Evolutionary conservation across 108 stramenopile species (phyloP).

Genomic region (Cylindrotheca closterium): DNA sequence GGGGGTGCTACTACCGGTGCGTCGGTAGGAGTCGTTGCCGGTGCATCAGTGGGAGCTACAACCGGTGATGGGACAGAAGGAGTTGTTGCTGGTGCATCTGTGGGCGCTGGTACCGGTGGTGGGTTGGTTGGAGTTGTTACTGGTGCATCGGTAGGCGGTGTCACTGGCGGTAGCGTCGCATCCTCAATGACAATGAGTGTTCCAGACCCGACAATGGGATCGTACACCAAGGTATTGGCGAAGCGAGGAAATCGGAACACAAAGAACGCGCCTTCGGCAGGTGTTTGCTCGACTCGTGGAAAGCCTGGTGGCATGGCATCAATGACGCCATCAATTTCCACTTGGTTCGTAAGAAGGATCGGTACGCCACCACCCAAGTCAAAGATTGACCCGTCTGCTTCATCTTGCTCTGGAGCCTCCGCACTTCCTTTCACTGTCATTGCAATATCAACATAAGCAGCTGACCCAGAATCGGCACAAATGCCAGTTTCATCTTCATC

Average conservation of each 20-base stretch:
- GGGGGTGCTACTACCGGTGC: too few relatives aligned
- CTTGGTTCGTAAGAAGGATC: constrained; percentile 14
- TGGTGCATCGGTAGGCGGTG: too few relatives aligned
- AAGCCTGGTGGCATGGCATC: constrained; percentile 27
- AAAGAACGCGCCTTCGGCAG: constrained; percentile 7
- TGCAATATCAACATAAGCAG: constrained; percentile 21
- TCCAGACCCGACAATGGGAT: constrained; percentile 9
- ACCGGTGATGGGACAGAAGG: too few relatives aligned
- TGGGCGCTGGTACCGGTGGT: too few relatives aligned
- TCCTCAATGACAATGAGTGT: too few relatives aligned
- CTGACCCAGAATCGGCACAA: not conserved
- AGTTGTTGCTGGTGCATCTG: too few relatives aligned
- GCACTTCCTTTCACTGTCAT: constrained; percentile 11
- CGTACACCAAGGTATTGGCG: not conserved
- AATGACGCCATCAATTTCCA: constrained; percentile 11
- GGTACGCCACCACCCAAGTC: constrained; percentile 26
- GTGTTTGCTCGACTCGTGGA: constrained; percentile 13
- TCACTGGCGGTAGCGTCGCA: too few relatives aligned
- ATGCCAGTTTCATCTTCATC: not conserved
- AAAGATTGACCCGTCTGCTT: constrained; percentile 2
- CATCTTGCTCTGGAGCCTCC: constrained; percentile 3
- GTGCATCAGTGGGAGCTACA: too few relatives aligned
- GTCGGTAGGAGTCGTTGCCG: too few relatives aligned
- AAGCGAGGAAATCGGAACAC: constrained; percentile 14
- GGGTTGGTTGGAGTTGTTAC: too few relatives aligned